Base-by-base conservation (phyloP, 2,329 filamentous ascomycete genomes). In the Saccharata proteae region DNA sequence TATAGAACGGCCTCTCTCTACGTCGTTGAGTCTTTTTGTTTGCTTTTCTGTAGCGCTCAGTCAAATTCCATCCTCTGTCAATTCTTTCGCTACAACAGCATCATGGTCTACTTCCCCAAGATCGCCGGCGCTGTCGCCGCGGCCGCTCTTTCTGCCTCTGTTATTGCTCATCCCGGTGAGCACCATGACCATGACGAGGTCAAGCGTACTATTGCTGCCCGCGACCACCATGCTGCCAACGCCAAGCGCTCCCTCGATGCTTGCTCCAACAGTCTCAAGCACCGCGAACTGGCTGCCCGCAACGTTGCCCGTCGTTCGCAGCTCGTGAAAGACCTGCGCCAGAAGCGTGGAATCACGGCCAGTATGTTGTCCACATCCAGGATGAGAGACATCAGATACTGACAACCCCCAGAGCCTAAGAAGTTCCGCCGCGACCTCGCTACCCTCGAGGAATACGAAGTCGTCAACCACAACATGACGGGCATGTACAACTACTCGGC, bases 91-190 rank as follows among this genome's bases (percentile, higher is more conserved):
- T 20, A 20, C 15, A 13, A 26, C 14, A 13, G 19, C 36, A 38
- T 5, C 9, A 46, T 46, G 43, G 43, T 46, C 23, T 34, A 43
- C 21, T 39, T 46, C 26, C 36, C 34, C 19, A 43, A 40, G 18
- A 38, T 44, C 18, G 26, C 45, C 26, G 38, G 40, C 26, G 43
- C 43, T 11, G 29, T 43, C 19, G 38, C 37, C 12, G 40, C 36
- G 10, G 36, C 43, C 26, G 42, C 40, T 11, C 38, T 47, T 20
- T 29, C 45, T 4, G 21, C 36, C 25, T 27, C 40, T 18, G 39
- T 38, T 10, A 12, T 38, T 20, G 49, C 49, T 19, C 51, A 55
- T 21, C 51, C 51, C 16, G 51, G 51, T 19, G 51, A 55, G 37
- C 45, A 48, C 27, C 49, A 54, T 28, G 46, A 52, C 18, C 39